phyloP scores from a whole-genome alignment of 441 rosid species.

The Biscutella auriculata region DNA sequence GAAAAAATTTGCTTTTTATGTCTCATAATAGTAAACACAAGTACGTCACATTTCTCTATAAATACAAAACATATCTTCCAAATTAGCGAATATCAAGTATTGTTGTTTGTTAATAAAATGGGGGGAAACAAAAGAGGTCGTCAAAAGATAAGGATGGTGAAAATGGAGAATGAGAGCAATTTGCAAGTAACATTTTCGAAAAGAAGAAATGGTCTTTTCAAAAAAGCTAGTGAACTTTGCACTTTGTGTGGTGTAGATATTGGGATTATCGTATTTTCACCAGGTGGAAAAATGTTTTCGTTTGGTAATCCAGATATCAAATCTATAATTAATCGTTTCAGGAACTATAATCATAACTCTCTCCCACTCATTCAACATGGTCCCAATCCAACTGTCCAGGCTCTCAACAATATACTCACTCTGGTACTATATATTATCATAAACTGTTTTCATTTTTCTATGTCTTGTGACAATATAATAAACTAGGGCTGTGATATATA shows the following conservation, averaged over 20 bases:
- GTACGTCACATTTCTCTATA: neutral
- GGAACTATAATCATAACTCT: neutral
- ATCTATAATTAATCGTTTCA: neutral
- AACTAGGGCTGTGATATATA: neutral
- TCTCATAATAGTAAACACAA: no score
- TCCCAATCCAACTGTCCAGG: neutral
- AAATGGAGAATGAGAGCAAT: neutral
- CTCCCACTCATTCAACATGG: neutral
- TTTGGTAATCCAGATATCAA: neutral
- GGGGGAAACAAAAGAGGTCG: neutral
- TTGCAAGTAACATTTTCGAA: neutral
- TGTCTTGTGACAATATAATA: neutral
- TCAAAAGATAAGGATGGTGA: neutral
- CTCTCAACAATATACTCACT: neutral
- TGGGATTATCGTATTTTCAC: slow-evolving; percentile 3
- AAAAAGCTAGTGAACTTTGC: neutral
- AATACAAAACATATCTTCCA: neutral
- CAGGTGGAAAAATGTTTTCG: neutral
- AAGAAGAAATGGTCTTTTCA: neutral
- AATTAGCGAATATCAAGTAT: neutral
- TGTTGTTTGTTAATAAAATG: neutral
- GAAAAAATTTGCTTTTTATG: neutral
- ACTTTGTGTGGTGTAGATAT: neutral
- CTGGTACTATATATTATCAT: neutral
- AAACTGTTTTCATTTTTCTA: no score